Evolutionary conservation across 352 stramenopile species (phyloP).

Genomic region (Globisporangium spiculum): DNA sequence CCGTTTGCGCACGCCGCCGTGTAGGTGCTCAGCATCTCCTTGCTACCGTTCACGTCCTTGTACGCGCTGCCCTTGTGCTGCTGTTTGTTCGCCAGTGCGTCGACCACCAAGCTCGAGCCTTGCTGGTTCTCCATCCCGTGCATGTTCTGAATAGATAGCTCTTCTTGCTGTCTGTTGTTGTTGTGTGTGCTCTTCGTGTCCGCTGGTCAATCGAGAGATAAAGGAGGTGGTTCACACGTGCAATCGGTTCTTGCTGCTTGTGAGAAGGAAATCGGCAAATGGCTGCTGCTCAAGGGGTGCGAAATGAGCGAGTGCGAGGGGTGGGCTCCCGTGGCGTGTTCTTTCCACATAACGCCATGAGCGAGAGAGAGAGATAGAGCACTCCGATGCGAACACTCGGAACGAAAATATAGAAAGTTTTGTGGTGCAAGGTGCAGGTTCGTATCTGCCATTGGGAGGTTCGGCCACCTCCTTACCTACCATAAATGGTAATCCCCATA

Average conservation of each 20-base stretch:
- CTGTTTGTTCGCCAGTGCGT: neutral
- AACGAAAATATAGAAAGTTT: neutral
- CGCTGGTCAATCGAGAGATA: neutral
- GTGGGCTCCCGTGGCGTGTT: neutral
- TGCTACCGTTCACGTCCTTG: neutral
- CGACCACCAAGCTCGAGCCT: slow-evolving; percentile 10
- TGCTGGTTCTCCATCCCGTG: slow-evolving; percentile 15
- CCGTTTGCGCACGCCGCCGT: neutral
- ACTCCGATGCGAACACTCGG: neutral
- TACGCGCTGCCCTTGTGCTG: neutral
- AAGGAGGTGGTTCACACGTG: neutral
- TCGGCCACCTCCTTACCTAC: neutral
- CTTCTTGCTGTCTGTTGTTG: neutral
- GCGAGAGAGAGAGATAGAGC: neutral
- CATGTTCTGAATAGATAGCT: slow-evolving; percentile 1
- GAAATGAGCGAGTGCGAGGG: slow-evolving; percentile 1
- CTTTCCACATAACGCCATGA: slow-evolving; percentile 8
- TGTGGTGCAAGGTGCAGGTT: neutral
- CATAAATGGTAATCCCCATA: neutral
- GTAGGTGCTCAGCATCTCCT: slow-evolving; percentile 8
- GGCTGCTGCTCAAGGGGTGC: neutral
- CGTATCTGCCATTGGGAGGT: neutral
- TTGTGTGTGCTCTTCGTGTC: neutral
- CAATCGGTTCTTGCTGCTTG: neutral
- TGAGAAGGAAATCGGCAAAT: neutral